These are phyloP conservation scores for Ceratobasidium sp. DNA, from an alignment of 1,284 basidiomycete genomes.

Conservation along the genomic window DNA sequence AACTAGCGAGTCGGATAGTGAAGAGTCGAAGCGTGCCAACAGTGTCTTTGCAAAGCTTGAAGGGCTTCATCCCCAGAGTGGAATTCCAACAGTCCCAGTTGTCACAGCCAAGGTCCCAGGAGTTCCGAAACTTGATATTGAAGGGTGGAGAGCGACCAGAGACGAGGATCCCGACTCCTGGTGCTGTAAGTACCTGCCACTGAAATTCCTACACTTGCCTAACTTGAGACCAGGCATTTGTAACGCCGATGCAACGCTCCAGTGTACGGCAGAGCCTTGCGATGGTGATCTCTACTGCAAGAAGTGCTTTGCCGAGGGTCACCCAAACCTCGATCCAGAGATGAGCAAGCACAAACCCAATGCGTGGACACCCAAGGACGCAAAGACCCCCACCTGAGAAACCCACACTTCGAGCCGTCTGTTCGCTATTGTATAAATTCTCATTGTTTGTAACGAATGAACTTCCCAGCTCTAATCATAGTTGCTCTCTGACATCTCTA, in stretches of 20 bases:
- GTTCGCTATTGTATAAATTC: not conserved
- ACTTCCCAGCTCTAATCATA: no score
- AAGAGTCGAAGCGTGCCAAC: constrained; percentile 34
- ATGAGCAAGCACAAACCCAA: constrained; percentile 38
- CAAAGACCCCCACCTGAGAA: constrained; percentile 21
- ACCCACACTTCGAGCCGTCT: not conserved
- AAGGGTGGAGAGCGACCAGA: constrained; percentile 40
- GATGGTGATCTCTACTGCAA: constrained; percentile 40
- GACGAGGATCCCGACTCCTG: constrained; percentile 40
- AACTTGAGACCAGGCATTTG: constrained; percentile 38
- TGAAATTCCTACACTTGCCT: not conserved
- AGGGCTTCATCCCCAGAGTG: constrained; percentile 36
- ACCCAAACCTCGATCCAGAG: constrained; percentile 28
- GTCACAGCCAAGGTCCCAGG: constrained; percentile 33
- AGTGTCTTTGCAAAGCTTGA: constrained; percentile 39
- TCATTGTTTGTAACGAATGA: no score
- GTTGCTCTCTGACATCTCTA: no score
- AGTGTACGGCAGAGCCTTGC: constrained; percentile 30
- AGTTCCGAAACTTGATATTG: constrained; percentile 39
- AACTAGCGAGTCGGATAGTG: constrained; percentile 9
- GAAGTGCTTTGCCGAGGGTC: constrained; percentile 38
- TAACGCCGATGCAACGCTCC: constrained; percentile 38
- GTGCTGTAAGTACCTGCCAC: constrained; percentile 36
- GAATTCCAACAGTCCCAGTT: constrained; percentile 27
- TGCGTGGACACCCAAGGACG: constrained; percentile 27